Percentiles rank a stretch among this genome's conserved stretches.
Conservation (phyloP, 2,329 filamentous ascomycete species). For the Coccinonectria pachysandricola region DNA sequence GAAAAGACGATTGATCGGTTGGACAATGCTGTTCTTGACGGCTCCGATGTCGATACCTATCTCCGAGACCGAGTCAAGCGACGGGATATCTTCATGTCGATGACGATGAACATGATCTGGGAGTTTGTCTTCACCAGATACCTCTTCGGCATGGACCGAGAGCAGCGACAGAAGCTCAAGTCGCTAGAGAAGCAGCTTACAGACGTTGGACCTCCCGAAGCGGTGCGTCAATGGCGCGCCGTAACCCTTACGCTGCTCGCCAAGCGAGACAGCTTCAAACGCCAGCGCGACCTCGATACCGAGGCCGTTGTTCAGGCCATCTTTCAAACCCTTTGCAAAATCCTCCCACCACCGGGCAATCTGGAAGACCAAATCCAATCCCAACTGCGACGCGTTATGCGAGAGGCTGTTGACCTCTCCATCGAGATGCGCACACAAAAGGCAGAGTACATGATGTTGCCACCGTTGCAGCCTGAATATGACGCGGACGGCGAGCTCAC, state of each 20-base stretch:
- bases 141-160: conserved; percentile 95
- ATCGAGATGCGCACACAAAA: conserved; percentile 96
- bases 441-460: conserved; percentile 97
- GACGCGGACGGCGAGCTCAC: conserved; percentile 84
- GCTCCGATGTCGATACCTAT: conserved; percentile 82
- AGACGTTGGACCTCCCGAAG: conserved; percentile 76
- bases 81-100: conserved; percentile 94
- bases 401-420: conserved; percentile 77
- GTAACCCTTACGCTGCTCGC: conserved; percentile 86
- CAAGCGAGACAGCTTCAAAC: conserved; percentile 66
- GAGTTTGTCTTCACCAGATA: conserved; percentile 97
- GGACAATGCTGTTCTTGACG: conserved; percentile 89
- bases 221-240: conserved; percentile 96
- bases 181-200: conserved; percentile 82
- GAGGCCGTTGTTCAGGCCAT: conserved; percentile 87
- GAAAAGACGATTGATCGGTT: conserved; percentile 90
- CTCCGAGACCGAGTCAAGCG: conserved; percentile 79
- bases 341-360: conserved; percentile 78
- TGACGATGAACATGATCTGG: conserved; percentile 99
- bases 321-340: conserved; percentile 69
- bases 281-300: conserved; percentile 79
- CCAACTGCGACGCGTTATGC: conserved; percentile 78
- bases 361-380: conserved; percentile 71
- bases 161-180: conserved; percentile 96
- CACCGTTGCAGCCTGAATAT: conserved; percentile 88